Evolutionary conservation across 139 green algal species (phyloP).

Genomic region (Marvania coccoides): DNA sequence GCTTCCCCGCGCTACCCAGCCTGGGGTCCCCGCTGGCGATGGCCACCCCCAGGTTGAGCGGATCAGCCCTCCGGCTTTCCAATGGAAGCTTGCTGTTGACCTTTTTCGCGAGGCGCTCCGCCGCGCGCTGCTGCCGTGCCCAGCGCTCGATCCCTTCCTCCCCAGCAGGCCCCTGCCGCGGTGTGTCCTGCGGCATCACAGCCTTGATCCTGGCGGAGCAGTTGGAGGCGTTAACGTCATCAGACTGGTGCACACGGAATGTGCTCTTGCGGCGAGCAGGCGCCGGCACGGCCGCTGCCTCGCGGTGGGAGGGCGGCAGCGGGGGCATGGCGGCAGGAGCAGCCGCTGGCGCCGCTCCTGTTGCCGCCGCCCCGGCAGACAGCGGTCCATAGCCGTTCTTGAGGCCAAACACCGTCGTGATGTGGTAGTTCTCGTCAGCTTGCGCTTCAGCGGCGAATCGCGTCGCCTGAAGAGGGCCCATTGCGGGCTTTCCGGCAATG

Average conservation of each 20-base stretch:
- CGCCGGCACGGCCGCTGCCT: no score
- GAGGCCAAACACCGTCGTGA: conserved; percentile 18
- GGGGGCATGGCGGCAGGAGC: no score
- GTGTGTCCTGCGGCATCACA: background rate
- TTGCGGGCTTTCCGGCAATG: background rate
- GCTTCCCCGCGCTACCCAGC: no score
- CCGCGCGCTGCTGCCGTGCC: background rate
- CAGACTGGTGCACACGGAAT: no score
- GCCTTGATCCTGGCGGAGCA: background rate
- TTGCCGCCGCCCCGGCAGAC: no score
- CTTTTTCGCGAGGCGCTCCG: background rate
- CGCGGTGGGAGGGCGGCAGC: no score
- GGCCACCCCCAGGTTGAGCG: background rate
- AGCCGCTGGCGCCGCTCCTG: no score
- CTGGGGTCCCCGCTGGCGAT: no score
- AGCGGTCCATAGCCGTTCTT: no score
- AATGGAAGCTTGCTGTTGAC: background rate
- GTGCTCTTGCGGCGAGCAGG: background rate
- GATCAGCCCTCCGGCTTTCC: background rate
- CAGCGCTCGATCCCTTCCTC: background rate
- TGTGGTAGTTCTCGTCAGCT: conserved; percentile 7
- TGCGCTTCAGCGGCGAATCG: conserved; percentile 4
- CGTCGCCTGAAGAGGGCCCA: background rate
- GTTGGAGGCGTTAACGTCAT: no score
- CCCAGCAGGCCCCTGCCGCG: background rate